Base-by-base conservation (phyloP, 1,139 yeast species). In the Candida sanyaensis region DNA sequence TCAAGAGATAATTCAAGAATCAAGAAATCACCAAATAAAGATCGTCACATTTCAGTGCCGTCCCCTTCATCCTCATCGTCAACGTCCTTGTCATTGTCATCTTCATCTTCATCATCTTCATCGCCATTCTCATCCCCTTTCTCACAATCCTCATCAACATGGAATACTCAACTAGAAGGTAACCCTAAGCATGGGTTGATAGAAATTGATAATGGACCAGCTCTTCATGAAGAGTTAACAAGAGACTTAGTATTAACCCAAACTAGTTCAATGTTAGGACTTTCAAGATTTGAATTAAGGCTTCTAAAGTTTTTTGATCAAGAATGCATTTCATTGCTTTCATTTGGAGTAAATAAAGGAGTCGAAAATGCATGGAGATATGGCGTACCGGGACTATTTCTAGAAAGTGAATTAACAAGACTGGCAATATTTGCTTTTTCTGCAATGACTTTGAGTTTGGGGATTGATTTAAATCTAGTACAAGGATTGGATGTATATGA, bases 221-320 rank as follows among this genome's bases (percentile, higher is more conserved):
- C 41, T 7, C 24, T 38, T 28, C 29, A 37, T 4, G 48, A 43
- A 28, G 23, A 33, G 4, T 28, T 50, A 12, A 37, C 55, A 0
- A 36, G 48, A 27, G 51, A 51, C n/a, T 37, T 52, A 9, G 44
- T 52, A n/a, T 43, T 57, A 32, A 55, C 51, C 12, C 52, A 50
- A 40, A 37, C 59, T 3, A 48, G 55, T 13, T 41, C 45, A 6
- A 68, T 64, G 31, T 49, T 71, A 37, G 54, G 60, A 2, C 54
- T 71, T 13, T 53, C 68, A 24, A 57, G 54, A 23, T 69, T 69
- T 48, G 75, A 71, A 50, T 56, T 61, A 30, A 57, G 69, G 31
- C 61, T 71, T 37, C 48, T 70, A 26, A 56, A 60, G 11, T 69
- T 65, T 50, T 70, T 70, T 54, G 61, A 68, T 36, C 49, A 47